Base-by-base conservation (phyloP, 2,329 filamentous ascomycete species). In the Diplodia intermedia region DNA sequence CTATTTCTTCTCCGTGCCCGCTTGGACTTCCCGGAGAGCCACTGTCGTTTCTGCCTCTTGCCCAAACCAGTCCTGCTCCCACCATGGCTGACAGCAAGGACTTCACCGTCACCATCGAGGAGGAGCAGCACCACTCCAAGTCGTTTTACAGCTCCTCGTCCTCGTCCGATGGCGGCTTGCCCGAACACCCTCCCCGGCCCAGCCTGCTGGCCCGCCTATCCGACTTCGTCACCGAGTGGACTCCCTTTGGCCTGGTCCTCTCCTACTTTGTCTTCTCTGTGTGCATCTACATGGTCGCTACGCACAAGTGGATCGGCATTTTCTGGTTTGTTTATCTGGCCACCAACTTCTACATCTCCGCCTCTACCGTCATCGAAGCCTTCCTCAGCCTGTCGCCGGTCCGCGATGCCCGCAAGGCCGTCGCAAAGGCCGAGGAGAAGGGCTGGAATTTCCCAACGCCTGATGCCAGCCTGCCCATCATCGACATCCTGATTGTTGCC, bases 401-500 rank as follows among this genome's bases (percentile, higher is more conserved):
- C 55, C 72, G 76, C 9, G 76, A 81, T 69, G 77, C 80, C 26
- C 73, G 77, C 49, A 77, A 78, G 57, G 74, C 77, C 20, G 74
- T 80, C 49, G 71, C 71, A 1, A 76, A 81, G 65, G 78, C 78
- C 5, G 75, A 78, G 68, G 74, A 79, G 57, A 81, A 78, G 50
- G 74, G 74, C 6, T 82, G 80, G 80, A 70, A 73, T 6, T 82
- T 82, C 65, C 80, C 80, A 14, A 82, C 80, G 11, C 72, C 78
- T 12, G 77, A 82, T 66, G 72, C 76, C 56, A 72, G 82, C 15
- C 74, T 84, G 2, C 77, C 78, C 0, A 78, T 80, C 31, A 75
- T 84, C 20, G 82, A 84, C 69, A 74, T 84, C 50, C 75, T 84
- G 65, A 82, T 84, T 66, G 82, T 84, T 2, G 82, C 82, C 15